Base-by-base conservation (phyloP, 306 rosid species). In the Calophaca sinica region DNA sequence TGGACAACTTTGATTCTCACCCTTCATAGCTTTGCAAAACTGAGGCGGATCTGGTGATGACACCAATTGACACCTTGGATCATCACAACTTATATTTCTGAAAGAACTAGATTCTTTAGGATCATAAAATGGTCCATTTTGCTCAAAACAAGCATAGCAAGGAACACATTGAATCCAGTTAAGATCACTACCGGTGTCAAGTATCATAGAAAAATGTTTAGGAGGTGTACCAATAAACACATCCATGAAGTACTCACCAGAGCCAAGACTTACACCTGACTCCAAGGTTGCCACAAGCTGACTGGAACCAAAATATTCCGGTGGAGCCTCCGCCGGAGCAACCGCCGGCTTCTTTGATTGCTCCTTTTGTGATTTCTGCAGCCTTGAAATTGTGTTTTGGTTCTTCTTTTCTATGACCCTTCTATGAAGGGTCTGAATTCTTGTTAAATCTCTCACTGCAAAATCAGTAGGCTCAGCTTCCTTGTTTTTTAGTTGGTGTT, bases 121-220 rank as follows among this genome's bases (percentile, higher is more conserved):
- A 55, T 93, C 84, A 68, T 93, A 93, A 33, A 76, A 79, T 0
- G 93, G 90, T 3, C 96, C 98, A 52, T 57, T 84, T 84, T 93
- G 98, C 53, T 93, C 96, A 75, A 93, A 93, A 72, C 98, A 93
- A 81, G 83, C 96, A 78, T 71, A 62, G 6, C 98, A 93, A 77
- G 98, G 98, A 5, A 78, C 86, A 46, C 98, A 90, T 65, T 93
- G 98, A 67, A 93, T 85, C 98, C 98, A 93, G 61, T 93, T 93
- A 5, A 93, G 91, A 44, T 93, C 98, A 79, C 98, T 93, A 5
- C 96, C 98, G 1, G 98, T 93, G 39, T 93, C 98, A 10, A 93
- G 93, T 48, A 93, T 90, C 42, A 93, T 61, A 46, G 93, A 89
- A 78, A 87, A 89, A 57, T 88, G 97, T 53, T 85, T 89, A 12